Evolutionary conservation across 2,329 filamentous ascomycete species (phyloP), one percentile per base, ranked within the genome.

Genomic region (Cercospora sp.): DNA sequence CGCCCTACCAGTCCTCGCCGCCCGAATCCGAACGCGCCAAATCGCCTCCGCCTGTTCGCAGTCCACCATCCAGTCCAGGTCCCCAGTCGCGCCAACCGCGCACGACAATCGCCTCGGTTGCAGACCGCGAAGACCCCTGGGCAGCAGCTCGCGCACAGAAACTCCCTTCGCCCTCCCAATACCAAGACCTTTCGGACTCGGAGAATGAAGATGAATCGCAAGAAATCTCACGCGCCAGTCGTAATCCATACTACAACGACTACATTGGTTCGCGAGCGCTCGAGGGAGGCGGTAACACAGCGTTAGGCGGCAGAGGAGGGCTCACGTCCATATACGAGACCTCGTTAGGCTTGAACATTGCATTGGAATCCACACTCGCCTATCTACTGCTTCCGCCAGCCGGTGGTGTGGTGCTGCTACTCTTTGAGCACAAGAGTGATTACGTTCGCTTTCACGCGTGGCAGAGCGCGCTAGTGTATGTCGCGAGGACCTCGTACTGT

Each of bases 381-480:
- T 99, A 99, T 79, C 78, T 97, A 69, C 83, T 91, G 60, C 81
- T 96, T 13, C 95, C 95, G 70, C 95, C 95, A 1, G 85, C 94
- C 0, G 95, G 94, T 2, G 92, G 91, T 3, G 92, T 97, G 28
- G 79, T 97, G 72, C 81, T 99, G 74, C 81, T 99, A 72, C 87
- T 98, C 55, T 79, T 94, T 70, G 95, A 99, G 85, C 89, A 94
- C 77, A 95, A 97, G 83, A 97, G 93, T 77, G 95, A 99, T 81
- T 99, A 97, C 80, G 95, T 99, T 66, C 87, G 95, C 71, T 98
- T 98, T 74, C 95, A 99, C 80, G 95, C 95, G 7, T 99, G 95
- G 94, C 95, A 99, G 81, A 74, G 71, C 18, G 74, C 77, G 31
- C 64, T 79, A 60, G 63, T 77, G 36, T 65, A 60, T 26, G 63